Base-by-base conservation (phyloP, 306 rosid genomes). In the Pueraria montana region DNA sequence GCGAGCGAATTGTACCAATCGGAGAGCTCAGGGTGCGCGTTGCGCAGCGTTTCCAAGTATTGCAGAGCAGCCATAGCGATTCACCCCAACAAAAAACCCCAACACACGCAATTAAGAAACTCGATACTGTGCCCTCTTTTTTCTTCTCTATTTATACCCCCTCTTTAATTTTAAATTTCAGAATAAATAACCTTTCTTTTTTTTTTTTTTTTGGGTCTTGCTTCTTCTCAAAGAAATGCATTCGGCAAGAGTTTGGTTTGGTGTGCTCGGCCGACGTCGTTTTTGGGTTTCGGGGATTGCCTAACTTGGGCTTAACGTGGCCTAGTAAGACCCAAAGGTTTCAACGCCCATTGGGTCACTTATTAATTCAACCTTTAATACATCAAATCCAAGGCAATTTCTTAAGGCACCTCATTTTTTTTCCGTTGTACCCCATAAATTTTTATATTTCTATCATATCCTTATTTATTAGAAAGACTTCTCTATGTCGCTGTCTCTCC, bases 1-100 rank as follows among this genome's bases (percentile, higher is more conserved):
- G 92, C 97, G 0, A 96, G 95, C 12, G 99, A 88, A 85, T 91
- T 88, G 88, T 89, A 96, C 99, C 99, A 96, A 0, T 96, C 99
- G 2, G 85, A 49, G 14, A 92, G 98, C 82, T 96, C 99, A 5
- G 99, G 98, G 36, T 96, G 97, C 77, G 94, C 84, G 87, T 42
- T 92, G 80, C 99, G 94, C 50, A 93, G 91, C 36, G 97, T 79
- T 65, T 96, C 99, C 38, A 96, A 91, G 95, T 94, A 96, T 73
- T 92, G 95, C 78, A 96, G 88, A 49, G 99, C 99, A 82, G 99
- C 92, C 99, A 96, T 96, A 84, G 77, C 74, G 70, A 78, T 82
- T 55, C 67, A 66, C 8, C 1, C n/a, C 18, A 20, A 11, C 5
- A 20, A 21, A 1, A 18, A 18, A 26, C 36, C 49, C 52, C 62